phyloP scores from a whole-genome alignment of 108 stramenopile species.

The Conticribra guillardii region DNA sequence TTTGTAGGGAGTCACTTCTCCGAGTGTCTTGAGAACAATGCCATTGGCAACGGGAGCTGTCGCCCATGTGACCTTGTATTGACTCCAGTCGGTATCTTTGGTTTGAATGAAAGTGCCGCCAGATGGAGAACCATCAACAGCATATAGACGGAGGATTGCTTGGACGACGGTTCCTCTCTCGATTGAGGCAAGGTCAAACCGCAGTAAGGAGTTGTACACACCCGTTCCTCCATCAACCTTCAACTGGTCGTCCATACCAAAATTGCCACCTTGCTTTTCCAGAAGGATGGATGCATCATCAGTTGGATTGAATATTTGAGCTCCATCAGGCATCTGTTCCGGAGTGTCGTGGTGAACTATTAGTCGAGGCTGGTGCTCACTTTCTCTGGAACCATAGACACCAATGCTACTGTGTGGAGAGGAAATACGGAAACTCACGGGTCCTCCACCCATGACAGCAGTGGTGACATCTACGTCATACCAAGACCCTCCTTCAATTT shows the following conservation, averaged over 20 bases:
- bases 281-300: slow-evolving; percentile 45
- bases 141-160: slow-evolving; percentile 47
- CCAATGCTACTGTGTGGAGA: slow-evolving; percentile 43
- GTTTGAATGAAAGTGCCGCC: slow-evolving; percentile 42
- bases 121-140: slow-evolving; percentile 46
- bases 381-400: slow-evolving; percentile 44
- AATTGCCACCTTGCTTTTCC: slow-evolving; percentile 29
- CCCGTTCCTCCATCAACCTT: slow-evolving; percentile 37
- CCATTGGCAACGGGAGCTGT: slow-evolving; percentile 40
- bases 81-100: slow-evolving; percentile 29
- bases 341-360: slow-evolving; percentile 32
- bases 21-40: slow-evolving; percentile 29
- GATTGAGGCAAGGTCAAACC: slow-evolving; percentile 42
- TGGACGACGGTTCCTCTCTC: slow-evolving; percentile 35
- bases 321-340: slow-evolving; percentile 33
- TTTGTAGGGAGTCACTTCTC: slow-evolving; percentile 37
- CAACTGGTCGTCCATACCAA: slow-evolving; percentile 37
- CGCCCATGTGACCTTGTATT: slow-evolving; percentile 35
- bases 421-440: slow-evolving; percentile 48
- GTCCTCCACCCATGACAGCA: slow-evolving; percentile 43
- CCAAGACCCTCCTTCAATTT: slow-evolving; percentile 45
- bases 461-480: slow-evolving; percentile 46
- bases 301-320: slow-evolving; percentile 24
- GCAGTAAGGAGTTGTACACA: slow-evolving; percentile 38
- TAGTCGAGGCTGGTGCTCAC: slow-evolving; percentile 34